phyloP scores from a whole-genome alignment of 2,329 filamentous ascomycete genomes.

The Lanzia echinophila region DNA sequence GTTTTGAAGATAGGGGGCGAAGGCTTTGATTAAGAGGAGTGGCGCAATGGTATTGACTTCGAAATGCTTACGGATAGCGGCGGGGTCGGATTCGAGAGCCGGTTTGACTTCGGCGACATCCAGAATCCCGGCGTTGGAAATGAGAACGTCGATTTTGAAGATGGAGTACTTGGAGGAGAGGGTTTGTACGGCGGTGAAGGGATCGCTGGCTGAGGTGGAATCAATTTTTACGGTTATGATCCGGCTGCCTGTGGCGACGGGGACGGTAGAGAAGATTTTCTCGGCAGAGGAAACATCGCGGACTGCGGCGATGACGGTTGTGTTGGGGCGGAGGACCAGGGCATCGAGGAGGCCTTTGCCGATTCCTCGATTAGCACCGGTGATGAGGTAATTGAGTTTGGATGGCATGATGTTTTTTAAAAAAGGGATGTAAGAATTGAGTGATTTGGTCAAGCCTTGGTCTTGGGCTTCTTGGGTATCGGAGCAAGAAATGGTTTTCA shows the following conservation, averaged over 20 bases:
- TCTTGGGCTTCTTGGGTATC: too few species aligned
- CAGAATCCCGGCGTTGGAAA: conserved; percentile 44
- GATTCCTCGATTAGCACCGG: conserved; percentile 18
- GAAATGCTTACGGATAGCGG: conserved; percentile 34
- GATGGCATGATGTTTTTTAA: neutral
- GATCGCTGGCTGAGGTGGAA: conserved; percentile 30
- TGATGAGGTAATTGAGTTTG: conserved; percentile 14
- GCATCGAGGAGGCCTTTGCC: conserved; percentile 30
- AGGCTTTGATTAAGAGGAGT: conserved; percentile 39
- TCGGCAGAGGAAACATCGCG: conserved; percentile 27
- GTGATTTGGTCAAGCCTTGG: too few species aligned
- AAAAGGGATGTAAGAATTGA: too few species aligned
- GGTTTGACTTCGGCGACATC: conserved; percentile 21
- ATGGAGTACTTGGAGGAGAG: conserved; percentile 16
- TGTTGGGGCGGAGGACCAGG: conserved; percentile 32
- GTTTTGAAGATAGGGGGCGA: conserved; percentile 34
- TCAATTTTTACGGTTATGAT: conserved; percentile 41
- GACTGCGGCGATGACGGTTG: conserved; percentile 35
- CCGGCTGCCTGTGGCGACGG: conserved; percentile 22
- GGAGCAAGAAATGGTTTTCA: too few species aligned
- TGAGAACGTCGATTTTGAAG: conserved; percentile 27
- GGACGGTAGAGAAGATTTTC: conserved; percentile 24
- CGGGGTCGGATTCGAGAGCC: conserved; percentile 30
- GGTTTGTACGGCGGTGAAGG: conserved; percentile 30
- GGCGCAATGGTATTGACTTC: conserved; percentile 39